Percentiles rank a stretch among this genome's conserved stretches.
phyloP scores from a whole-genome alignment of 768 basidiomycete species.

The Hypholoma fasciculare region DNA sequence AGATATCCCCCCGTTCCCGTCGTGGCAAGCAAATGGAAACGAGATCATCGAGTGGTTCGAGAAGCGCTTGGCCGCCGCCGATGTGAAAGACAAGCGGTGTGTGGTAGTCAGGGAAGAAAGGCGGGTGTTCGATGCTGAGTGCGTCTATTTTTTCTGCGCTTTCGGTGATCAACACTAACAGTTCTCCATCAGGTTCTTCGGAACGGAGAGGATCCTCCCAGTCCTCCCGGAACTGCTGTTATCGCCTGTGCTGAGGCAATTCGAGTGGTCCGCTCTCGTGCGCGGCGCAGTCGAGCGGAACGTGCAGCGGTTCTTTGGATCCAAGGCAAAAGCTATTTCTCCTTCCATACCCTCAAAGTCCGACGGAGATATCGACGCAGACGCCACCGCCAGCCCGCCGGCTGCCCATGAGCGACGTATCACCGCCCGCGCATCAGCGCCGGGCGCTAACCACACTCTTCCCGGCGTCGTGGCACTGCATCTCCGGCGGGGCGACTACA shows the following conservation, averaged over 20 bases:
- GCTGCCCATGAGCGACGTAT: no score
- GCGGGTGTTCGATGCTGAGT: conserved; percentile 52
- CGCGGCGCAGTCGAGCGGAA: conserved; percentile 49
- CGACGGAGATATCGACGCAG: no score
- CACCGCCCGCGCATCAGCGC: not conserved
- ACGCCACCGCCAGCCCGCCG: no score
- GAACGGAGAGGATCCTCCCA: conserved; percentile 35
- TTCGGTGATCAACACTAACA: not conserved
- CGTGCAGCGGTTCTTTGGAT: conserved; percentile 39
- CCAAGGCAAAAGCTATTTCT: no score
- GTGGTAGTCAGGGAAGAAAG: conserved; percentile 40
- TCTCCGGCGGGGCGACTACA: conserved; percentile 57
- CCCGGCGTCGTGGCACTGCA: conserved; percentile 54
- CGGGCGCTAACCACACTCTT: conserved; percentile 7
- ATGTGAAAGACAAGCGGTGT: conserved; percentile 22
- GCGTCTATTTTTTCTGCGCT: conserved; percentile 17
- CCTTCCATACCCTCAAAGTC: no score
- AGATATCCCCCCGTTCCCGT: conserved; percentile 25
- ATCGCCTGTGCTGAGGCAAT: conserved; percentile 51
- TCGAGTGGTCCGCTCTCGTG: conserved; percentile 56
- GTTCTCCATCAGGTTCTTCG: conserved; percentile 40
- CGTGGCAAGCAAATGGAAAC: conserved; percentile 35
- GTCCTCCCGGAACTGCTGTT: conserved; percentile 41
- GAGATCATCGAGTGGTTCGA: conserved; percentile 54
- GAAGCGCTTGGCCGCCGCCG: conserved; percentile 31